These are phyloP conservation scores for Geosiphon pyriformis DNA, from an alignment of 192 early-diverging fungal species.

Conservation along the genomic window DNA sequence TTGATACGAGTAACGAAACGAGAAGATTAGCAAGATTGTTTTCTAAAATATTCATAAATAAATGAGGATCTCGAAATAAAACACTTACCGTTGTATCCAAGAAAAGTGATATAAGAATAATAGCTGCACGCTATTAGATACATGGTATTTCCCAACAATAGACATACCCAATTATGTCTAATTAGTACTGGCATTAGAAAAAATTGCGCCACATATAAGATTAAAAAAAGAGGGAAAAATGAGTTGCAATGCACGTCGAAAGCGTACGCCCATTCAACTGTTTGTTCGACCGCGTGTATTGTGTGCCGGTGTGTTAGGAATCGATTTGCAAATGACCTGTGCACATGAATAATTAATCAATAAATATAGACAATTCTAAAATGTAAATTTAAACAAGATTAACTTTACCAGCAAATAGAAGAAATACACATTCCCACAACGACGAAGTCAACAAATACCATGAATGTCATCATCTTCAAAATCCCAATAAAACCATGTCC, in stretches of 20 bases:
- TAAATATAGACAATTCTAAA: background rate
- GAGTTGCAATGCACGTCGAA: slow-evolving; percentile 98
- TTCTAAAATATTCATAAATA: slow-evolving; percentile 1
- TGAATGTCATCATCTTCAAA: slow-evolving; percentile 69
- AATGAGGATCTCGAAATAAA: slow-evolving; percentile 3
- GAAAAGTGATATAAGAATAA: slow-evolving; percentile 86
- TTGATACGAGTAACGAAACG: slow-evolving; percentile 34
- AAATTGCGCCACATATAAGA: slow-evolving; percentile 89
- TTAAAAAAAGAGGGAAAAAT: slow-evolving; percentile 83
- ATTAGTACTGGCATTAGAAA: slow-evolving; percentile 83
- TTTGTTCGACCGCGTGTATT: slow-evolving; percentile 74
- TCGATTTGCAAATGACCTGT: slow-evolving; percentile 62
- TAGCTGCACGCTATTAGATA: slow-evolving; percentile 74
- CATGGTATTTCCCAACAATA: slow-evolving; percentile 83
- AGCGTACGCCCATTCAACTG: slow-evolving; percentile 93
- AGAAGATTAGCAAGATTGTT: background rate
- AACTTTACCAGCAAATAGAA: slow-evolving; percentile 62
- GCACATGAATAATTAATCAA: background rate
- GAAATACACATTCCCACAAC: slow-evolving; percentile 66
- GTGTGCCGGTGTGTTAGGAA: slow-evolving; percentile 71
- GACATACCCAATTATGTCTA: slow-evolving; percentile 71
- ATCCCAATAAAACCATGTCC: slow-evolving; percentile 60
- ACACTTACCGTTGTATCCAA: slow-evolving; percentile 84
- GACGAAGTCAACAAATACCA: slow-evolving; percentile 80
- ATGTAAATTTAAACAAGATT: background rate